These are phyloP conservation scores for Fusarium proliferatum DNA, from an alignment of 2,329 filamentous ascomycete species.

Conservation along the genomic window DNA sequence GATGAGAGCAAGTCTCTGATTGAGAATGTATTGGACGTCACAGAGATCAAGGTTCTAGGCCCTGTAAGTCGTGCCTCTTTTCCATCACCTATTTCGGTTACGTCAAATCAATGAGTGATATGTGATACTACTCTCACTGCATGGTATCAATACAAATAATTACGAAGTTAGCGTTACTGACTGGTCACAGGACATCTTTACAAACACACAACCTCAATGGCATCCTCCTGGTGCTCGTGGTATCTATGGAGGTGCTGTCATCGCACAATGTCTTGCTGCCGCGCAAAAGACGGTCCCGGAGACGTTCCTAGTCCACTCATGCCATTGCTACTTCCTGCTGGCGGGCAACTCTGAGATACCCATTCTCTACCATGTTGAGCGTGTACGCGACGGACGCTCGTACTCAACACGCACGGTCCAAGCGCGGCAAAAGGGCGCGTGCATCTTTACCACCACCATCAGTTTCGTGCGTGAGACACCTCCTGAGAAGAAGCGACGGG, in stretches of 20 bases:
- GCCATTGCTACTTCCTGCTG: conserved; percentile 99
- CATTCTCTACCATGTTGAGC: conserved; percentile 94
- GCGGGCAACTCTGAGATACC: conserved; percentile 87
- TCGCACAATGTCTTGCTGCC: conserved; percentile 89
- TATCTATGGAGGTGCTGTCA: conserved; percentile 92
- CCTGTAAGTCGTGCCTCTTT: conserved; percentile 64
- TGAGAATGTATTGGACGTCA: conserved; percentile 90
- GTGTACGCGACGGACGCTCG: conserved; percentile 88
- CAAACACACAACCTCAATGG: conserved; percentile 92
- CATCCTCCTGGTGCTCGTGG: conserved; percentile 91
- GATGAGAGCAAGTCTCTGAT: conserved; percentile 81
- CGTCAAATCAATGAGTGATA: background rate
- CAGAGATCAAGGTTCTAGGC: conserved; percentile 79
- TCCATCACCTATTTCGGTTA: background rate
- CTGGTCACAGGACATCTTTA: conserved; percentile 80
- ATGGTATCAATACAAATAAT: background rate
- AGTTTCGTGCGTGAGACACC: conserved; percentile 80
- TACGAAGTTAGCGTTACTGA: background rate
- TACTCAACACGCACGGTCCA: conserved; percentile 97
- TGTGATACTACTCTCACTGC: background rate
- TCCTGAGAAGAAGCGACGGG: conserved; percentile 63
- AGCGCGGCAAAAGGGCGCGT: conserved; percentile 85
- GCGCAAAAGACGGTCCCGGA: conserved; percentile 87
- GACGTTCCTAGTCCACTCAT: conserved; percentile 88
- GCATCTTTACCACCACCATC: conserved; percentile 96